Percentiles rank a stretch among this genome's conserved stretches.
These are phyloP conservation scores for Spatholobus suberectus DNA, from an alignment of 306 rosid species.

Conservation along the genomic window DNA sequence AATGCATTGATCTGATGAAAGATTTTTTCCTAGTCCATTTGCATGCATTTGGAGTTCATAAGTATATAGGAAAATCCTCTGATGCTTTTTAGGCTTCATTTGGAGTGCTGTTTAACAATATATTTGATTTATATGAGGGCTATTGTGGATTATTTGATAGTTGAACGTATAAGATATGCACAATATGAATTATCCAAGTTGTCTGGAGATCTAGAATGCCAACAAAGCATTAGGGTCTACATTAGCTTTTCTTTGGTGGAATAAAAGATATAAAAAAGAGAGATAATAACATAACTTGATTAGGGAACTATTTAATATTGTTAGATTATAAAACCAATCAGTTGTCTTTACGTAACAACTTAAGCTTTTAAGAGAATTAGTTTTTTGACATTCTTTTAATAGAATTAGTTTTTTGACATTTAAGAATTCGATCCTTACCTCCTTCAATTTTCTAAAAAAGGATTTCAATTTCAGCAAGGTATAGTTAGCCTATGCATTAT, in stretches of 20 bases:
- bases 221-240: constrained; percentile 2
- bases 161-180: background rate
- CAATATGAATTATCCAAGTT: constrained; percentile 13
- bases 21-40: background rate
- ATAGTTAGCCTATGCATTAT: background rate
- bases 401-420: background rate
- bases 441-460: background rate
- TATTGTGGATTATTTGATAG: constrained; percentile 10
- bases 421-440: background rate
- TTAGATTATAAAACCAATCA: background rate
- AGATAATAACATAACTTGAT: background rate
- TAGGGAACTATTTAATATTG: background rate
- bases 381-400: background rate
- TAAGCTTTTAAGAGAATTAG: background rate
- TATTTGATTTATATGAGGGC: background rate
- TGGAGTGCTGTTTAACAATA: background rate
- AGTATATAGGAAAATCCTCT: background rate
- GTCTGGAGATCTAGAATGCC: background rate
- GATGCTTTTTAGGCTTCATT: background rate
- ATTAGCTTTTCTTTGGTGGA: background rate
- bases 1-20: constrained; percentile 33
- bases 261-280: background rate
- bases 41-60: constrained; percentile 26
- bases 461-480: constrained; percentile 4
- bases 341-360: background rate